phyloP scores from a whole-genome alignment of 1,284 basidiomycete species.

The Meira miltonrushii region DNA sequence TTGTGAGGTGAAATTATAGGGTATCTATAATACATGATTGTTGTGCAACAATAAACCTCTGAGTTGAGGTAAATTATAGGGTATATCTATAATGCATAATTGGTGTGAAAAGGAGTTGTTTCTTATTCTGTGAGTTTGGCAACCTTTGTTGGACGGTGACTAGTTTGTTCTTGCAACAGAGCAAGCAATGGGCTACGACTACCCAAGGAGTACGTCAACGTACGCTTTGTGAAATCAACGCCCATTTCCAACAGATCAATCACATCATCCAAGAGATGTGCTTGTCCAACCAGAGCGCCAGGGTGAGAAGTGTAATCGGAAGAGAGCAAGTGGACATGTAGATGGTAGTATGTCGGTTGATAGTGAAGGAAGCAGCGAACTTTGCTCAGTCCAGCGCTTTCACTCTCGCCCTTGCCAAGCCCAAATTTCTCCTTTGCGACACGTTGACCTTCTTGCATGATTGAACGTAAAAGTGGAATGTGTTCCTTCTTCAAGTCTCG shows the following conservation, averaged over 20 bases:
- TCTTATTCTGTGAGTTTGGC: no score
- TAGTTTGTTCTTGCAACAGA: no score
- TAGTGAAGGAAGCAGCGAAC: constrained; percentile 86
- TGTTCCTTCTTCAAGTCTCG: constrained; percentile 61
- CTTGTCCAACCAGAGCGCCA: constrained; percentile 68
- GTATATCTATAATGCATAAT: no score
- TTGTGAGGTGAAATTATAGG: no score
- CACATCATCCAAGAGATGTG: constrained; percentile 85
- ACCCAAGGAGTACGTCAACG: constrained; percentile 75
- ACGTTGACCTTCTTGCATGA: constrained; percentile 60
- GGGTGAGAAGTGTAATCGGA: constrained; percentile 38
- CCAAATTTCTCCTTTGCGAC: constrained; percentile 64
- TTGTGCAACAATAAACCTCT: no score
- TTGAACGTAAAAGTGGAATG: constrained; percentile 65
- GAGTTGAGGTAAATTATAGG: no score
- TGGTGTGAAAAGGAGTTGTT: no score
- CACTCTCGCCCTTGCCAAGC: constrained; percentile 48
- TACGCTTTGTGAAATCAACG: constrained; percentile 62
- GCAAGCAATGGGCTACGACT: constrained; percentile 57
- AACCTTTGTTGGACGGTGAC: no score
- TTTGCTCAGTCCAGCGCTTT: constrained; percentile 22
- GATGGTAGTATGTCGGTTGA: constrained; percentile 88
- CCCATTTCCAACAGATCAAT: constrained; percentile 66
- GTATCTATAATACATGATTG: no score
- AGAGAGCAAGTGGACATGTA: constrained; percentile 88